Evolutionary conservation across 202 grass and related monocot species (phyloP).

Genomic region (Panicum hallii): DNA sequence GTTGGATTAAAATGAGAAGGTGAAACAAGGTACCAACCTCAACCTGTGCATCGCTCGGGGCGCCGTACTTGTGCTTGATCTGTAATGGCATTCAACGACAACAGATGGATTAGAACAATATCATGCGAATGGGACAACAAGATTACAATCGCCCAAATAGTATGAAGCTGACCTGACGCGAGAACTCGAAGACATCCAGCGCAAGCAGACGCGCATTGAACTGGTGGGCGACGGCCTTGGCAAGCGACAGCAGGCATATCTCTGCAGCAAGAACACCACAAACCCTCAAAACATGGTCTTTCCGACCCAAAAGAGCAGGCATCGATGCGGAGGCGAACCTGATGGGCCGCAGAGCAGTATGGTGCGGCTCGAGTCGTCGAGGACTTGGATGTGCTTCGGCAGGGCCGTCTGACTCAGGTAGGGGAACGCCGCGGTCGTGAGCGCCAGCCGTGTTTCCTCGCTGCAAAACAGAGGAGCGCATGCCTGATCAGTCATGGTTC

Average conservation of each 20-base stretch:
- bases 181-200: constrained; percentile 73
- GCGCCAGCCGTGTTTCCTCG: constrained; percentile 58
- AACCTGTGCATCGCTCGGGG: constrained; percentile 54
- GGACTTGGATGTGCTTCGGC: constrained; percentile 66
- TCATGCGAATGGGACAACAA: neutral
- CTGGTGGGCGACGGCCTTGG: constrained; percentile 72
- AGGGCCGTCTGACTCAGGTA: constrained; percentile 58
- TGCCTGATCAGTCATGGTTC: constrained; percentile 11
- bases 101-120: constrained; percentile 44
- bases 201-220: constrained; percentile 64
- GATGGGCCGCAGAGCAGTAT: constrained; percentile 80
- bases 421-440: constrained; percentile 73
- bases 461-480: constrained; percentile 52
- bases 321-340: constrained; percentile 47
- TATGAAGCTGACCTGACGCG: constrained; percentile 53
- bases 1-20: neutral
- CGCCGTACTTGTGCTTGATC: constrained; percentile 83
- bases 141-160: neutral
- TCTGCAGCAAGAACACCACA: constrained; percentile 44
- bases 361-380: constrained; percentile 62
- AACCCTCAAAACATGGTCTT: constrained; percentile 6
- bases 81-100: constrained; percentile 45
- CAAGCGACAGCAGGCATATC: constrained; percentile 69
- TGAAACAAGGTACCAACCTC: constrained; percentile 43
- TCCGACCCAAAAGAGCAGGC: neutral